Percentiles rank a stretch among this genome's conserved stretches.
Evolutionary conservation across 2,329 filamentous ascomycete species (phyloP).

Genomic region (Setomelanomma holmii): DNA sequence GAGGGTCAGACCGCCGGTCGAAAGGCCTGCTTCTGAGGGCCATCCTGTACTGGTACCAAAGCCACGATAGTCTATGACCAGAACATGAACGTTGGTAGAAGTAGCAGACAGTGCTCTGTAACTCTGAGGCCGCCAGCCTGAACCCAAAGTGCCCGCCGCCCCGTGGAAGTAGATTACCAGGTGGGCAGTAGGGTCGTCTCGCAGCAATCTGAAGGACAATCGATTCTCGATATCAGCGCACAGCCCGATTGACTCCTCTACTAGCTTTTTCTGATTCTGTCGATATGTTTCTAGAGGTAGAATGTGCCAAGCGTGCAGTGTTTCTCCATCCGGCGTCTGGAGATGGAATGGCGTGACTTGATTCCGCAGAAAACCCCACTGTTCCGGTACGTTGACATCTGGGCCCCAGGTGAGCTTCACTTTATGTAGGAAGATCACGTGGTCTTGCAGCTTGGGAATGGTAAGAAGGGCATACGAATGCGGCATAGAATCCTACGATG

Average conservation of each 20-base stretch:
- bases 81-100: conserved; percentile 62
- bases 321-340: conserved; percentile 50
- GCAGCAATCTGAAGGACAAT: conserved; percentile 67
- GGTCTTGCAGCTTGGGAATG: conserved; percentile 58
- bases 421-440: conserved; percentile 64
- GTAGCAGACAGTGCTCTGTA: conserved; percentile 63
- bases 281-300: conserved; percentile 57
- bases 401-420: conserved; percentile 64
- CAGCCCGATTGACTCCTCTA: conserved; percentile 54
- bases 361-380: conserved; percentile 57
- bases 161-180: conserved; percentile 70
- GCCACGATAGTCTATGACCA: conserved; percentile 69
- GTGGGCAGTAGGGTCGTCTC: conserved; percentile 67
- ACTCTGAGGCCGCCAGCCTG: conserved; percentile 61
- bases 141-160: conserved; percentile 63
- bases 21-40: conserved; percentile 63
- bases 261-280: conserved; percentile 51
- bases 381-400: conserved; percentile 57
- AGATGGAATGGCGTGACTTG: conserved; percentile 60
- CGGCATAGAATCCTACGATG: conserved; percentile 46
- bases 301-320: conserved; percentile 59
- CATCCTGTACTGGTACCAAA: conserved; percentile 62
- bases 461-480: conserved; percentile 57
- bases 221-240: conserved; percentile 63
- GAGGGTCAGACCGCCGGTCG: conserved; percentile 61